phyloP scores from a whole-genome alignment of 352 stramenopile genomes.

The Aphanomyces invadans region DNA sequence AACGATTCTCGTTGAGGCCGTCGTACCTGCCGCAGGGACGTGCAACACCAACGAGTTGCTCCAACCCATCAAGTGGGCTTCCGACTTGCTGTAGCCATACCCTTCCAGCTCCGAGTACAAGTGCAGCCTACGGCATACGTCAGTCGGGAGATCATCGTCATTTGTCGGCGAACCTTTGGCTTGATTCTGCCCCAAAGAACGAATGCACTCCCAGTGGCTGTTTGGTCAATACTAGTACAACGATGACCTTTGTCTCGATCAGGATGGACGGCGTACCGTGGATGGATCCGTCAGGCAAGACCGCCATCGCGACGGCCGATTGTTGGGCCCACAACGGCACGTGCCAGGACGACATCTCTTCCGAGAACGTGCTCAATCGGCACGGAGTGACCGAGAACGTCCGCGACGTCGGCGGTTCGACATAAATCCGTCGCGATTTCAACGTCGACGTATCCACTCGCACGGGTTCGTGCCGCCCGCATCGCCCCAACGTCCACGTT shows the following conservation, averaged over 20 bases:
- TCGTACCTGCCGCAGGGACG: slow-evolving; percentile 3
- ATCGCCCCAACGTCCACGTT: slow-evolving; percentile 22
- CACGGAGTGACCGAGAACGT: slow-evolving; percentile 50
- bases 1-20: too few relatives aligned
- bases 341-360: slow-evolving; percentile 56
- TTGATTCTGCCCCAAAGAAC: slow-evolving; percentile 5
- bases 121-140: neutral
- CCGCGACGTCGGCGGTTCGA: slow-evolving; percentile 51
- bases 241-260: neutral
- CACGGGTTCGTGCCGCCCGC: slow-evolving; percentile 20
- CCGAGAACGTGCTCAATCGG: slow-evolving; percentile 47
- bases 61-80: slow-evolving; percentile 3
- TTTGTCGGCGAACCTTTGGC: neutral
- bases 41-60: neutral
- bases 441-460: slow-evolving; percentile 25
- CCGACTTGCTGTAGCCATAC: slow-evolving; percentile 7
- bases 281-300: slow-evolving; percentile 52
- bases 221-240: slow-evolving; percentile 8
- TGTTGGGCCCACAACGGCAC: slow-evolving; percentile 54
- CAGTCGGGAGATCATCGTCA: neutral
- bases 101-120: slow-evolving; percentile 20
- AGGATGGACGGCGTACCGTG: slow-evolving; percentile 35
- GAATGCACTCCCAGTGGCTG: slow-evolving; percentile 19
- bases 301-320: slow-evolving; percentile 39
- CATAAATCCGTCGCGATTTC: slow-evolving; percentile 43